Evolutionary conservation across 2,329 filamentous ascomycete species (phyloP), one percentile per base, ranked within the genome.

Genomic region (Xylariales sp.): DNA sequence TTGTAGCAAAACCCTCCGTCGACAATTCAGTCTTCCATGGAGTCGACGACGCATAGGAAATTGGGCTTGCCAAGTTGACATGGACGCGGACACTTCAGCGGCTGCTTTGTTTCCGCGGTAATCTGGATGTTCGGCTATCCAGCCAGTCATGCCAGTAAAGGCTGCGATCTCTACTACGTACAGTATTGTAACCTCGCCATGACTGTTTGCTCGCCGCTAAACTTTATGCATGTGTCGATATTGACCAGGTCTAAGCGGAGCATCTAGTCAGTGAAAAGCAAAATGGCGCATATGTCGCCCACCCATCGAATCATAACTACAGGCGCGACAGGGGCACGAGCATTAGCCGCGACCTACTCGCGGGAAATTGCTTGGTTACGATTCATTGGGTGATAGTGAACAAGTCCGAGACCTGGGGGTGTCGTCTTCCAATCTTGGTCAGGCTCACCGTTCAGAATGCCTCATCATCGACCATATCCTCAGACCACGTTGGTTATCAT

Each of bases 251-350:
- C 7, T n/a, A 29, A 19, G 36, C 25, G 24, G 22, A 25, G 10
- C 24, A 7, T n/a, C n/a, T 19, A n/a, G n/a, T 25, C 36, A 25
- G 21, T 21, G 27, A 22, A 20, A 21, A 32, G 27, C 28, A 33
- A 18, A 9, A 15, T 7, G 18, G 38, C 38, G 31, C 28, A 31
- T 40, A 25, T 14, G 29, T 40, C 38, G 38, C 28, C 38, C 38
- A 6, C 14, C 18, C 21, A 11, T 15, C 38, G 18, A 40, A 40
- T 33, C 28, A 40, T 16, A 32, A 11, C 2, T 20, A 29, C 18
- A 22, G 29, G n/a, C n/a, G 5, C 9, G 12, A 8, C 38, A 31
- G 19, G 38, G 29, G 19, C 33, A 7, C 8, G 19, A 11, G 21
- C 29, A 19, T 31, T 31, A 33, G 29, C 29, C 14, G 38, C 25